phyloP scores from a whole-genome alignment of 129 eudicot genomes.

The Flaveria trinervia region DNA sequence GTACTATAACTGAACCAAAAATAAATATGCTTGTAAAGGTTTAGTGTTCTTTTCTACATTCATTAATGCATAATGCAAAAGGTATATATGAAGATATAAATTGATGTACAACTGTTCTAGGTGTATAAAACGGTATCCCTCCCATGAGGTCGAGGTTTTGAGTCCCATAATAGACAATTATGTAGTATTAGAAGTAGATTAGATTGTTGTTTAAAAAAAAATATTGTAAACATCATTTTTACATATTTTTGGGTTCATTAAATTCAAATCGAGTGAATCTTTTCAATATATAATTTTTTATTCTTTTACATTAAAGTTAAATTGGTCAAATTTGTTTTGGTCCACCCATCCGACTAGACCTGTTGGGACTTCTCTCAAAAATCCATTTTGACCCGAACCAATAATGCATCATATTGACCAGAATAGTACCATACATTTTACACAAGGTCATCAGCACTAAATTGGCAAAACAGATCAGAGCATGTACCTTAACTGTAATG shows the following conservation, averaged over 20 bases:
- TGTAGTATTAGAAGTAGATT: no score
- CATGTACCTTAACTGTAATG: slow-evolving; percentile 29
- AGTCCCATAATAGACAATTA: no score
- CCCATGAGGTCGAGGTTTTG: no score
- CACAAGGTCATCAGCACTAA: background rate
- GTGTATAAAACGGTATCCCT: no score
- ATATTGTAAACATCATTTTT: background rate
- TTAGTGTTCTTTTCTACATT: no score
- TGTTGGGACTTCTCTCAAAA: background rate
- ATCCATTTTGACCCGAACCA: background rate
- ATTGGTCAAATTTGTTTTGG: background rate
- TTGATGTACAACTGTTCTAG: no score
- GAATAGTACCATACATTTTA: background rate
- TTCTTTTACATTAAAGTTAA: background rate
- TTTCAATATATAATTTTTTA: background rate
- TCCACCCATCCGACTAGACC: background rate
- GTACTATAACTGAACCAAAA: no score
- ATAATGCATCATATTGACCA: background rate
- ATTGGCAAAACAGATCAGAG: slow-evolving; percentile 1
- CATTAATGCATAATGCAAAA: no score
- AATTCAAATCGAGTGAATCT: background rate
- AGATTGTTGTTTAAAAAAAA: no score
- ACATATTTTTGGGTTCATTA: background rate
- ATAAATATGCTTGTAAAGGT: no score
- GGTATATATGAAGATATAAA: no score